phyloP scores from a whole-genome alignment of 2,329 filamentous ascomycete species.

The Moelleriella libera region DNA sequence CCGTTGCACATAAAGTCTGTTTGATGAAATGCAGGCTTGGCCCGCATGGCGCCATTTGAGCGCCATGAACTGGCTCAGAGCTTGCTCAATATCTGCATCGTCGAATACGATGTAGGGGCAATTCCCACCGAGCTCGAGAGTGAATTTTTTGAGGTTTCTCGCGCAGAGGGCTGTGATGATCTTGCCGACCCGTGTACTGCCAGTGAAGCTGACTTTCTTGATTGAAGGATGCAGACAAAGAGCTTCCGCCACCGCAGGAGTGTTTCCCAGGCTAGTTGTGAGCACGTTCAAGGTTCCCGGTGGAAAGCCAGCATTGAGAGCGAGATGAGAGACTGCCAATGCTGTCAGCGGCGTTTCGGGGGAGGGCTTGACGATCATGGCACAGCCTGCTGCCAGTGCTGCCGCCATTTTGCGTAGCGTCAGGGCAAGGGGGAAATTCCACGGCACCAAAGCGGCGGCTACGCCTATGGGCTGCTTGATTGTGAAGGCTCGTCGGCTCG shows the following conservation, averaged over 20 bases:
- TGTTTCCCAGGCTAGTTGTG: slow-evolving; percentile 28
- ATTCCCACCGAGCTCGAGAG: slow-evolving; percentile 60
- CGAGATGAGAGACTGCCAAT: slow-evolving; percentile 54
- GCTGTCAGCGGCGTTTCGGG: slow-evolving; percentile 64
- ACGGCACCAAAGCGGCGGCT: slow-evolving; percentile 19
- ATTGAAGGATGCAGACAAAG: slow-evolving; percentile 30
- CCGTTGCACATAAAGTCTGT: slow-evolving; percentile 44
- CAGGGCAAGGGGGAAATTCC: slow-evolving; percentile 49
- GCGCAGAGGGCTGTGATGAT: slow-evolving; percentile 48
- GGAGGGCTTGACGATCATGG: slow-evolving; percentile 60
- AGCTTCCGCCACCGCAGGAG: slow-evolving; percentile 27
- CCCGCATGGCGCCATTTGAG: slow-evolving; percentile 62
- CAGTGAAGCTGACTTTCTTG: slow-evolving; percentile 64
- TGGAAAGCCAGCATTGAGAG: slow-evolving; percentile 58
- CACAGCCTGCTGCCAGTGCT: slow-evolving; percentile 58
- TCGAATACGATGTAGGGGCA: slow-evolving; percentile 51
- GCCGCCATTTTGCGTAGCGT: slow-evolving; percentile 31
- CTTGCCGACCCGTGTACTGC: slow-evolving; percentile 54
- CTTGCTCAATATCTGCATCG: slow-evolving; percentile 53
- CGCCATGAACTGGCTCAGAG: slow-evolving; percentile 44
- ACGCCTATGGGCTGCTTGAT: slow-evolving; percentile 40
- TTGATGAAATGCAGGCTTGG: slow-evolving; percentile 56
- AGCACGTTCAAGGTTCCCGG: slow-evolving; percentile 50
- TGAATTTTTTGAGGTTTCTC: slow-evolving; percentile 48
- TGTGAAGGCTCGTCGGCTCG: slow-evolving; percentile 52